These are phyloP conservation scores for Rubus idaeus DNA, from an alignment of 306 rosid genomes.

Conservation along the genomic window DNA sequence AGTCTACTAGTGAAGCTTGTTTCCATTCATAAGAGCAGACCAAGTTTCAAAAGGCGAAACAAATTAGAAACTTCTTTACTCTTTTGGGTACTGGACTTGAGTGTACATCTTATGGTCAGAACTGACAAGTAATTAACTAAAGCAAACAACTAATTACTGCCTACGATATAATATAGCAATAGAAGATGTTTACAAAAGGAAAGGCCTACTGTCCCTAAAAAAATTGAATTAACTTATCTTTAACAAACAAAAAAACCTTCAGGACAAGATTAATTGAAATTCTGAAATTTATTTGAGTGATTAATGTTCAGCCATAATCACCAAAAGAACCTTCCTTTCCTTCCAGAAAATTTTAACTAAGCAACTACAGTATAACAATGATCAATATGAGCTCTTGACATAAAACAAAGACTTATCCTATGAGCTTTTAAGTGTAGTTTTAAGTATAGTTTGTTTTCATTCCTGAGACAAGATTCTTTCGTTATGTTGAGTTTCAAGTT, in stretches of 20 bases:
- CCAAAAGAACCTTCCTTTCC: not conserved
- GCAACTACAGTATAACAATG: not conserved
- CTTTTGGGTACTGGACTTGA: not conserved
- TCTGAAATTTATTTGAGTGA: not conserved
- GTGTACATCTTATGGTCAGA: not conserved
- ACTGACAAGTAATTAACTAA: not conserved
- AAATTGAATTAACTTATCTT: not conserved
- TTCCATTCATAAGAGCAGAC: not conserved
- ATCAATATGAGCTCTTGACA: slow-evolving; percentile 1
- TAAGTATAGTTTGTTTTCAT: not conserved
- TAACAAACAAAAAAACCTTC: not conserved
- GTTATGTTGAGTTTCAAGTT: not conserved
- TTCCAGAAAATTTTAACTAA: not conserved
- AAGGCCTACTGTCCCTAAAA: not conserved
- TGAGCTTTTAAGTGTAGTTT: not conserved
- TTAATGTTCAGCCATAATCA: not conserved
- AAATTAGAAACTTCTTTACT: not conserved
- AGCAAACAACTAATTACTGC: not conserved
- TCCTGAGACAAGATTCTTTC: not conserved
- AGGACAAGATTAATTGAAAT: not conserved
- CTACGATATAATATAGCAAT: not conserved
- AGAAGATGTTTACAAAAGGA: not conserved
- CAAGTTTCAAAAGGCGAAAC: not conserved
- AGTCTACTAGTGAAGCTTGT: not conserved
- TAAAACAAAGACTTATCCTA: slow-evolving; percentile 1